Percentiles rank a stretch among this genome's conserved stretches.
Conservation (phyloP, 2,329 filamentous ascomycete species). For the Fusarium newnesense region DNA sequence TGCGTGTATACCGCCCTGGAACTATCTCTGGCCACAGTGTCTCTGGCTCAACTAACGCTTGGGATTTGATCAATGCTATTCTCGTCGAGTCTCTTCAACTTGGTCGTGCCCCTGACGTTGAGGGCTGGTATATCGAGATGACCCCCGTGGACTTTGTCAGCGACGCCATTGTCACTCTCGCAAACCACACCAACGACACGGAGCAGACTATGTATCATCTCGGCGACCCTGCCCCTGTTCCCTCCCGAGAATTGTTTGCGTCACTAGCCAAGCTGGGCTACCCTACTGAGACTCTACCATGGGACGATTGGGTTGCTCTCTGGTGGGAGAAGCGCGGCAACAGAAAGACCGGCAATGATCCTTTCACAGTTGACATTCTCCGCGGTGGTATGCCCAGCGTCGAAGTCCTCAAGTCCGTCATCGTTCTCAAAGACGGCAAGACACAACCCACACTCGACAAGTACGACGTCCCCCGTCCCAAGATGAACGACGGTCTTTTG, state of each 20-base stretch:
- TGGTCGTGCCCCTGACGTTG: constrained; percentile 74
- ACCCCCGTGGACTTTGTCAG: constrained; percentile 85
- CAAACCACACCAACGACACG: constrained; percentile 69
- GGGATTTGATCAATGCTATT: constrained; percentile 79
- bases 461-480: constrained; percentile 69
- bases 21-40: constrained; percentile 83
- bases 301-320: constrained; percentile 78
- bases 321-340: constrained; percentile 78
- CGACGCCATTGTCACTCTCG: constrained; percentile 76
- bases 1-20: constrained; percentile 77
- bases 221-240: constrained; percentile 76
- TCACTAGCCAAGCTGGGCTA: constrained; percentile 75
- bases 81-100: constrained; percentile 81
- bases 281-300: constrained; percentile 71
- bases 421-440: constrained; percentile 76
- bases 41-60: constrained; percentile 80
- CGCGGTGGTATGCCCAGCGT: constrained; percentile 83
- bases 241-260: constrained; percentile 73
- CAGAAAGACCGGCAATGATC: constrained; percentile 72
- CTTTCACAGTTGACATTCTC: constrained; percentile 82
- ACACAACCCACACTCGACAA: constrained; percentile 68
- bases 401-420: constrained; percentile 76
- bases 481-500: constrained; percentile 75
- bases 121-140: constrained; percentile 84
- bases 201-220: constrained; percentile 77